Percentiles rank a stretch among this genome's conserved stretches.
Conservation (phyloP, 2,329 filamentous ascomycete genomes). For the Botrytis cinerea region DNA sequence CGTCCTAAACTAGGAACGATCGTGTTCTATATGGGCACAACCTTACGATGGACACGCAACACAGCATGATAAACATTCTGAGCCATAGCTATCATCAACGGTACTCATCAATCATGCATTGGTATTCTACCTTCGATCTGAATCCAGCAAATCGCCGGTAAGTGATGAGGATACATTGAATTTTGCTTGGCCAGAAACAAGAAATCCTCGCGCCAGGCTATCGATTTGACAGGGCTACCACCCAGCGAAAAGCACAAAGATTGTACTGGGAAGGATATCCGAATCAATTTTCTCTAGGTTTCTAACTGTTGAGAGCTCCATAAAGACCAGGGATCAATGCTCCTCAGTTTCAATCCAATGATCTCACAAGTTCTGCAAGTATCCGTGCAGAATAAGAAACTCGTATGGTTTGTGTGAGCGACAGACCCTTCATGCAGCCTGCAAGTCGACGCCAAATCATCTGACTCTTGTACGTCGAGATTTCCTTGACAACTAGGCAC, state of each 20-base stretch:
- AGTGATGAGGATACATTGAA: slow-evolving; percentile 10
- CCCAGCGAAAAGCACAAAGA: neutral
- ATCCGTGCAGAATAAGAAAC: neutral
- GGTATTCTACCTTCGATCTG: neutral
- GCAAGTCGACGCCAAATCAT: slow-evolving; percentile 2
- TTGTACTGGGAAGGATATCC: neutral
- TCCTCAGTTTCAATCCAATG: slow-evolving; percentile 6
- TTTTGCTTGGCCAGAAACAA: slow-evolving; percentile 3
- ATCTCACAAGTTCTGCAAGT: neutral
- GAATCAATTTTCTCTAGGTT: neutral
- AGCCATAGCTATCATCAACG: neutral
- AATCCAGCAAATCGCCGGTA: neutral
- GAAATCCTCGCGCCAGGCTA: neutral
- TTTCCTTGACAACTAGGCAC: neutral
- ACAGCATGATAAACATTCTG: neutral
- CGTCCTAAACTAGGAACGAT: slow-evolving; percentile 2
- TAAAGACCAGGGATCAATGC: slow-evolving; percentile 1
- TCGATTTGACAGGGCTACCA: neutral
- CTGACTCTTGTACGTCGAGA: neutral
- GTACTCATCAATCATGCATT: slow-evolving; percentile 10
- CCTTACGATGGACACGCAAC: neutral
- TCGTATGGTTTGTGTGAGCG: slow-evolving; percentile 6
- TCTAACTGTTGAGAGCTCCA: neutral
- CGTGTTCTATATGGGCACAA: neutral
- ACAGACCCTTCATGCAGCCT: slow-evolving; percentile 21